phyloP scores from a whole-genome alignment of 352 stramenopile species.

The Peronospora destructor region DNA sequence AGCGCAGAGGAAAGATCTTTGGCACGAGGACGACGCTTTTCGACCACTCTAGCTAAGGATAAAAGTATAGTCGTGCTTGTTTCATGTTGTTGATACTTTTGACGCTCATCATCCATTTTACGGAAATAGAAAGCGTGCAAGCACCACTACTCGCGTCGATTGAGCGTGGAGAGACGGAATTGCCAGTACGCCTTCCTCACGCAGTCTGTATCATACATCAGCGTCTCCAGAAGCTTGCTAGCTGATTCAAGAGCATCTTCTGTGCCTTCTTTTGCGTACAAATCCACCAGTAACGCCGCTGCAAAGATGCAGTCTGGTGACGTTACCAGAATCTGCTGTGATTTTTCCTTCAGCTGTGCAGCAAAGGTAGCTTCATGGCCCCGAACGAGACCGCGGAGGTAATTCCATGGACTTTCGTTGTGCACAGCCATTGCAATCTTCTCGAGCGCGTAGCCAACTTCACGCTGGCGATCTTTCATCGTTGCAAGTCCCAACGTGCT shows the following conservation, averaged over 20 bases:
- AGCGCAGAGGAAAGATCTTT: not conserved
- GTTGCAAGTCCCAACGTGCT: slow-evolving; percentile 37
- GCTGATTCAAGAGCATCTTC: slow-evolving; percentile 35
- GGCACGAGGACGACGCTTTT: slow-evolving; percentile 3
- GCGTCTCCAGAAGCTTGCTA: slow-evolving; percentile 48
- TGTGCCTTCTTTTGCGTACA: slow-evolving; percentile 50
- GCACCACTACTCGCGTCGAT: slow-evolving; percentile 18
- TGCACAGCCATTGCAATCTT: slow-evolving; percentile 67
- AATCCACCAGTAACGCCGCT: slow-evolving; percentile 61
- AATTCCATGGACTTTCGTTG: slow-evolving; percentile 92
- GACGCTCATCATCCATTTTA: slow-evolving; percentile 1
- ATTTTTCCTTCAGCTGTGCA: slow-evolving; percentile 36
- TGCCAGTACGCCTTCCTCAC: slow-evolving; percentile 70
- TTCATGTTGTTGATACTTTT: slow-evolving; percentile 23
- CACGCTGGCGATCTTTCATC: slow-evolving; percentile 35
- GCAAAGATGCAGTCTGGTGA: slow-evolving; percentile 63
- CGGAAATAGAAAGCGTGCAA: not conserved
- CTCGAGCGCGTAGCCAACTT: slow-evolving; percentile 68
- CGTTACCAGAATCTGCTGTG: slow-evolving; percentile 30
- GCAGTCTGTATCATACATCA: slow-evolving; percentile 70
- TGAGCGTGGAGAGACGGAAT: slow-evolving; percentile 49
- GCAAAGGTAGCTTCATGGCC: slow-evolving; percentile 44
- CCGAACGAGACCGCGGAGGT: slow-evolving; percentile 64
- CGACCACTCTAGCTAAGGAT: slow-evolving; percentile 4
- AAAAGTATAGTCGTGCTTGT: slow-evolving; percentile 25